A percentile compares a stretch with the other conserved stretches of the same genome.
Evolutionary conservation across 345 rosid genomes (phyloP).

Genomic region (Pseudoturritis turrita): DNA sequence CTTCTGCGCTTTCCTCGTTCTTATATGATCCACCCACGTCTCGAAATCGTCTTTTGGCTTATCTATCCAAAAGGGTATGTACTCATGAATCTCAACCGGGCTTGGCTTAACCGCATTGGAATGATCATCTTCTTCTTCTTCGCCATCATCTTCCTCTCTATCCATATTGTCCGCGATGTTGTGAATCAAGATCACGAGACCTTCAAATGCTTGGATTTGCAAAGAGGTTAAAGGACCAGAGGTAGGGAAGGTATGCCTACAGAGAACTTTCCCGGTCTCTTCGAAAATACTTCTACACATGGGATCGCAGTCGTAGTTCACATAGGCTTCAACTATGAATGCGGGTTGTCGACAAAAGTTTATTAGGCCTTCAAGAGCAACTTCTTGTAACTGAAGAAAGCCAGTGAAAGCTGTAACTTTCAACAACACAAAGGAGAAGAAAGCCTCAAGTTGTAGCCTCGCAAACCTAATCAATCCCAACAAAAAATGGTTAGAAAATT

Average conservation of each 20-base stretch:
- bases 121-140: conserved; percentile 25
- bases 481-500: too few relatives aligned
- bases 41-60: conserved; percentile 50
- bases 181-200: conserved; percentile 67
- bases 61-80: conserved; percentile 75
- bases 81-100: conserved; percentile 55
- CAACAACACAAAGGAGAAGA: conserved; percentile 66
- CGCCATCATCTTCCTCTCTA: conserved; percentile 36
- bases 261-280: conserved; percentile 75
- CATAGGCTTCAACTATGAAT: conserved; percentile 71
- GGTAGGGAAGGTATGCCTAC: conserved; percentile 78
- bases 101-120: conserved; percentile 41
- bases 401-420: conserved; percentile 39
- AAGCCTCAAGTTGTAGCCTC: conserved; percentile 89
- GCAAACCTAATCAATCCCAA: conserved; percentile 48
- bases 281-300: conserved; percentile 55
- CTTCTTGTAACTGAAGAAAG: conserved; percentile 71
- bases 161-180: conserved; percentile 73
- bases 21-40: conserved; percentile 58
- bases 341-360: conserved; percentile 85
- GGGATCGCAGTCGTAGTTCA: conserved; percentile 82
- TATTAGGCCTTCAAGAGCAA: conserved; percentile 76
- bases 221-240: conserved; percentile 50
- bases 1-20: conserved; percentile 71
- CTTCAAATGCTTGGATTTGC: conserved; percentile 95